Conservation (phyloP, 2,329 filamentous ascomycete species). For the Biscogniauxia mediterranea region DNA sequence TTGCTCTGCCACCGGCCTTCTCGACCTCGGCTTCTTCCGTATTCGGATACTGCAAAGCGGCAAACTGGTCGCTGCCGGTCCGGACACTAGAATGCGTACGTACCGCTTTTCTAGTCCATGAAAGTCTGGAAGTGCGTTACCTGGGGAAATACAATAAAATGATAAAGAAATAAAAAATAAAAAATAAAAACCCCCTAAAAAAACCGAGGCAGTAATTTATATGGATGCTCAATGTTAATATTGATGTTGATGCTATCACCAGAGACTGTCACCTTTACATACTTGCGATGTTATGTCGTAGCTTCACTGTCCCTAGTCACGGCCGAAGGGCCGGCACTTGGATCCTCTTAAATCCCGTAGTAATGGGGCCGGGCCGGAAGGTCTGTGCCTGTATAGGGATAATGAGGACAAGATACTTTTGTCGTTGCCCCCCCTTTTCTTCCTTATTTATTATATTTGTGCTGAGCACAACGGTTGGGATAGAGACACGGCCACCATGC, state of each 20-base stretch:
- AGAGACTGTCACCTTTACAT: not conserved
- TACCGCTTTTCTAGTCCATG: not conserved
- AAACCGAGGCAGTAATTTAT: not conserved
- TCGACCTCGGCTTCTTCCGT: not conserved
- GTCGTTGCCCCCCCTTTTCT: no score
- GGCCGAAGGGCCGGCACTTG: no score
- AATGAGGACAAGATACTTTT: no score
- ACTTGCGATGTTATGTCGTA: not conserved
- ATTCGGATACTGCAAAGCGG: not conserved
- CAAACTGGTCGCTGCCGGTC: not conserved
- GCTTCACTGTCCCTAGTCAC: no score
- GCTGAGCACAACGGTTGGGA: no score
- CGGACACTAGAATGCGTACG: not conserved
- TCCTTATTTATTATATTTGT: no score
- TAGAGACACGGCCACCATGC: no score
- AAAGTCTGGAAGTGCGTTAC: not conserved
- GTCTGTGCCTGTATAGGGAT: no score
- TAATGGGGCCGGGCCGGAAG: no score
- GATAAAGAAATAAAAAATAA: not conserved
- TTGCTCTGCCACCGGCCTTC: not conserved
- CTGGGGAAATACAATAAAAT: not conserved
- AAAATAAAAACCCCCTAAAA: not conserved
- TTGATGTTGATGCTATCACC: not conserved
- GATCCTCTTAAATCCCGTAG: no score
- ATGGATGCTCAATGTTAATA: not conserved